Conservation (phyloP, 495 filamentous ascomycete genomes). For the Polyplosphaeria fusca region DNA sequence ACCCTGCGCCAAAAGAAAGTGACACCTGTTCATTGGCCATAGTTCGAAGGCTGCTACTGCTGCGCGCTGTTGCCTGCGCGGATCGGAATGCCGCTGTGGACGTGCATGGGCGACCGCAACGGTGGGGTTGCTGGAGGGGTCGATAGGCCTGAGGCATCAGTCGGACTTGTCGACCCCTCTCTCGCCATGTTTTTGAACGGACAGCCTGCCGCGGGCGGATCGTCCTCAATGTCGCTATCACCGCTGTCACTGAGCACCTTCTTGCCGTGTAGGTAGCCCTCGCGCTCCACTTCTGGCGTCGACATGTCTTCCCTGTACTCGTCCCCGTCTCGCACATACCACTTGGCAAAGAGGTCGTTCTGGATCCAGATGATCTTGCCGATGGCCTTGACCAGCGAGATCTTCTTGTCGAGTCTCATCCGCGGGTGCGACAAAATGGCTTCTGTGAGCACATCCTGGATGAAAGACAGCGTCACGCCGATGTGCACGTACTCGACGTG, state of each 20-base stretch:
- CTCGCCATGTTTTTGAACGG: slow-evolving; percentile 22
- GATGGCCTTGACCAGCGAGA: slow-evolving; percentile 63
- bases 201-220: slow-evolving; percentile 10
- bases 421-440: slow-evolving; percentile 69
- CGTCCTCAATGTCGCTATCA: slow-evolving; percentile 22
- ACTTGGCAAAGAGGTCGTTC: slow-evolving; percentile 75
- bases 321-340: slow-evolving; percentile 69
- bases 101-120: background rate
- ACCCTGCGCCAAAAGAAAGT: too few species aligned
- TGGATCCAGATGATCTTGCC: slow-evolving; percentile 68
- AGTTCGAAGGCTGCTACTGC: background rate
- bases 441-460: slow-evolving; percentile 71
- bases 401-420: slow-evolving; percentile 60
- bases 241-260: slow-evolving; percentile 45
- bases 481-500: slow-evolving; percentile 78
- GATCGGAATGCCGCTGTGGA: background rate
- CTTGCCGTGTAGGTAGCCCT: slow-evolving; percentile 58
- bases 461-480: slow-evolving; percentile 61
- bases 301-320: slow-evolving; percentile 63
- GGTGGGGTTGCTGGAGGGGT: background rate
- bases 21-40: slow-evolving; percentile 6
- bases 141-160: background rate
- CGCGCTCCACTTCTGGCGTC: slow-evolving; percentile 52
- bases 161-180: background rate
- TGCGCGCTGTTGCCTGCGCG: background rate